Evolutionary conservation across 768 basidiomycete species (phyloP), one percentile per base, ranked within the genome.

Genomic region (Pisolithus albus): DNA sequence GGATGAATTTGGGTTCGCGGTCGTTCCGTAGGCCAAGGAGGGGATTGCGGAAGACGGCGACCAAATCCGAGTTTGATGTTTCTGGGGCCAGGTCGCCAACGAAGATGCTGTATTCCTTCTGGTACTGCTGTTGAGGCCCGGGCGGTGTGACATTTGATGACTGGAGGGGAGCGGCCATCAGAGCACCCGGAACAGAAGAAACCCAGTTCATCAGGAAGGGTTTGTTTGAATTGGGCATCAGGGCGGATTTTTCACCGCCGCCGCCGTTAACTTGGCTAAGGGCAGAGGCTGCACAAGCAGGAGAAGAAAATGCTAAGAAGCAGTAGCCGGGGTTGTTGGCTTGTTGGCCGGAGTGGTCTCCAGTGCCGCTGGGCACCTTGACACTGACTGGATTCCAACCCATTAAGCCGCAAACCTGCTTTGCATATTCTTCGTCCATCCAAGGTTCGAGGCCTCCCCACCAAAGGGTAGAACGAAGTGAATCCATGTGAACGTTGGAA

Each of bases 361-460:
- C 76, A 40, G 76, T 65, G 16, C 81, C 77, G 53, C 71, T 80
- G 15, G 88, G 87, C 34, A 91, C 81, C 67, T 83, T 83, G 70
- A 89, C 81, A 64, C 66, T 77, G 63, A 82, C 74, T 15, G 83
- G 79, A 52, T 90, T 87, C 92, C 92, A 94, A 52, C 85, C 82
- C 87, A 92, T 89, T 63, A 92, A 72, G 42, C 68, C 71, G 69
- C 90, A 90, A 61, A 92, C 88, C 65, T 91, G 87, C 68, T 87
- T 86, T 41, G 84, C 88, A 74, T 93, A 95, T 66, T 89, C 86
- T 79, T 92, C 90, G 72, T 94, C 91, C 93, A 95, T 94, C 92
- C 92, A 95, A 58, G 86, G 83, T 68, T 95, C 92, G 50, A 95
- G 80, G 61, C 90, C 87, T 57, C 84, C 82, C 82, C 93, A 89